These are phyloP conservation scores for Sherardia arvensis DNA, from an alignment of 257 asterid species.

Conservation along the genomic window DNA sequence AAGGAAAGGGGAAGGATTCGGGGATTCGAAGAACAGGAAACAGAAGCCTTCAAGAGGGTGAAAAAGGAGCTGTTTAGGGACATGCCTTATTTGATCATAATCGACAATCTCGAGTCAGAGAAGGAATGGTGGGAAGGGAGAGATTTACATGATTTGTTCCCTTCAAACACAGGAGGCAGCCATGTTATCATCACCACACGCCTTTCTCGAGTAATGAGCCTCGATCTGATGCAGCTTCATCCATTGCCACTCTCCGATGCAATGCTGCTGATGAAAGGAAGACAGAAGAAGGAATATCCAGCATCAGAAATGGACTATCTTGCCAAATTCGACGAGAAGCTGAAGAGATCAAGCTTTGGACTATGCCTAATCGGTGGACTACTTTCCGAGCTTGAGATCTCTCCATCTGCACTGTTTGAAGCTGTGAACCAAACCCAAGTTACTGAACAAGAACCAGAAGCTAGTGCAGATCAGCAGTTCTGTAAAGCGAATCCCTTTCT, in stretches of 20 bases:
- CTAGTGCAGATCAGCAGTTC: slow-evolving; percentile 39
- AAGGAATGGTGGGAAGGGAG: slow-evolving; percentile 97
- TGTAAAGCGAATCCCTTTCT: slow-evolving; percentile 48
- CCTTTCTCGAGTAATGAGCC: slow-evolving; percentile 48
- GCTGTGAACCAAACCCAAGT: slow-evolving; percentile 40
- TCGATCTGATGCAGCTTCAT: slow-evolving; percentile 64
- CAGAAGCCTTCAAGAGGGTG: slow-evolving; percentile 70
- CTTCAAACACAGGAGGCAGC: slow-evolving; percentile 74
- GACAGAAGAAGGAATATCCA: slow-evolving; percentile 51
- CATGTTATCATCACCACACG: slow-evolving; percentile 76
- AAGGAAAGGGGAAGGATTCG: slow-evolving; percentile 70
- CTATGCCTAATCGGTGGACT: slow-evolving; percentile 55
- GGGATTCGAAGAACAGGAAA: slow-evolving; percentile 78
- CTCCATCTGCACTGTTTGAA: slow-evolving; percentile 59
- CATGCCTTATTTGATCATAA: slow-evolving; percentile 73
- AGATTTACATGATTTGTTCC: slow-evolving; percentile 70
- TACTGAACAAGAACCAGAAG: slow-evolving; percentile 37
- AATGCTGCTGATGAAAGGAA: slow-evolving; percentile 46
- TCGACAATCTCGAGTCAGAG: slow-evolving; percentile 70
- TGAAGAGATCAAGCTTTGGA: slow-evolving; percentile 66
- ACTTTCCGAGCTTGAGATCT: slow-evolving; percentile 50
- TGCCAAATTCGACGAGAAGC: slow-evolving; percentile 47
- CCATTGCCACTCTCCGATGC: slow-evolving; percentile 53
- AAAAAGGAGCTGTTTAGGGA: slow-evolving; percentile 73
- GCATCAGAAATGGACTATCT: slow-evolving; percentile 47